Conservation (phyloP, 805 yeast genomes). For the Suhomyces faveliae region DNA sequence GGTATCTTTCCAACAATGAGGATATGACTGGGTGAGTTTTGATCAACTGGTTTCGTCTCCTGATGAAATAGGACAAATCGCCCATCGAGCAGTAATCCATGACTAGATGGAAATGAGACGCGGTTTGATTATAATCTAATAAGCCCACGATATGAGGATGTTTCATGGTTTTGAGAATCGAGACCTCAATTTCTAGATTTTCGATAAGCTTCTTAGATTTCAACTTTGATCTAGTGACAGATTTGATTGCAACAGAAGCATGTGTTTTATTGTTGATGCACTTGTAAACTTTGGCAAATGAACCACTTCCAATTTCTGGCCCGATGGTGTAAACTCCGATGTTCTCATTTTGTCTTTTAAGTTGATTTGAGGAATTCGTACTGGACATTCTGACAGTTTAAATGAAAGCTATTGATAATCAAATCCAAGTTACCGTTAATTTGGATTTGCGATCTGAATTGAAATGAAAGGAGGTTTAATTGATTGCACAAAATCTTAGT, state of each 20-base stretch:
- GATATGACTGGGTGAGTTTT: conserved; percentile 76
- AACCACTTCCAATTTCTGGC: conserved; percentile 90
- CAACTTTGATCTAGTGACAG: conserved; percentile 78
- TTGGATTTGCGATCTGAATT: neutral
- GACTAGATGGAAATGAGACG: conserved; percentile 76
- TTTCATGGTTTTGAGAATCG: conserved; percentile 79
- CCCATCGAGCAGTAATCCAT: conserved; percentile 98
- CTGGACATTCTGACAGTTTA: neutral
- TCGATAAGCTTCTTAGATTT: conserved; percentile 84
- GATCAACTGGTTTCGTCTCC: conserved; percentile 68
- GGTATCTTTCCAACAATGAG: conserved; percentile 74
- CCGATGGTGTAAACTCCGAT: conserved; percentile 60
- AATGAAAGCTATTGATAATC: neutral
- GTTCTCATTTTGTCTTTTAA: conserved; percentile 6
- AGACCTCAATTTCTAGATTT: conserved; percentile 88
- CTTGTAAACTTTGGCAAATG: conserved; percentile 93
- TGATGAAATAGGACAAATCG: conserved; percentile 84
- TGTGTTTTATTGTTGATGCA: conserved; percentile 58
- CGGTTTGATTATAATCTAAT: conserved; percentile 77
- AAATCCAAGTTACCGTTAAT: neutral
- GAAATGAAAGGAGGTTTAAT: neutral
- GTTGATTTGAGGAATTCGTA: neutral
- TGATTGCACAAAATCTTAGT: neutral
- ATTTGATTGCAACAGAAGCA: conserved; percentile 80
- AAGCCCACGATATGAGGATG: conserved; percentile 93